phyloP scores from a whole-genome alignment of 352 stramenopile species.

The Thraustochytrium striatum region DNA sequence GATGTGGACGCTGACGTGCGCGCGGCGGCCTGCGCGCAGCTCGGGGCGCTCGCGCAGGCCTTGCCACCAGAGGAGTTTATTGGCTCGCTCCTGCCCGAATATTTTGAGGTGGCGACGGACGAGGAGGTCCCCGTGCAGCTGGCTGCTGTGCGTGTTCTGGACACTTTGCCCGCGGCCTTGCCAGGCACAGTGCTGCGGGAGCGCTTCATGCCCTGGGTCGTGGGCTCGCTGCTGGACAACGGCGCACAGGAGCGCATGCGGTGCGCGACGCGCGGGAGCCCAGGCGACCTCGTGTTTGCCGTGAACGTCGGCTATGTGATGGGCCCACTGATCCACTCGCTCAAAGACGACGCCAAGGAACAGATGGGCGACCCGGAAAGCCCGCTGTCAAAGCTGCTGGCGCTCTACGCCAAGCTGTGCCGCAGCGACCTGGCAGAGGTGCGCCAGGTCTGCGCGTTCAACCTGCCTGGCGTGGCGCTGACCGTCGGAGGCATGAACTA shows the following conservation, averaged over 20 bases:
- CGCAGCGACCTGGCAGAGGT: neutral
- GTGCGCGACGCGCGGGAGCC: neutral
- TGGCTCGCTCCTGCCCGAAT: neutral
- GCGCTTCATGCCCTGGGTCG: neutral
- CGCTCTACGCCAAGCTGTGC: neutral
- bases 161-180: neutral
- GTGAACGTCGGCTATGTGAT: neutral
- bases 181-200: neutral
- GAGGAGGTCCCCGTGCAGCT: neutral
- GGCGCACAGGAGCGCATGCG: neutral
- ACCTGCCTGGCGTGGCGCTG: neutral
- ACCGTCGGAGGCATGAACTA: neutral
- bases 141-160: neutral
- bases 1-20: neutral
- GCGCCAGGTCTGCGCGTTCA: neutral
- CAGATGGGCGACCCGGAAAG: neutral
- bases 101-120: neutral
- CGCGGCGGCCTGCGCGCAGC: neutral
- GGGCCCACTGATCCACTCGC: neutral
- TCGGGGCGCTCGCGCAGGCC: neutral
- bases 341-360: neutral
- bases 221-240: neutral
- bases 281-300: neutral
- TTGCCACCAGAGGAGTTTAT: neutral
- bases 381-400: neutral